phyloP scores from a whole-genome alignment of 345 rosid genomes.

The Eucalyptus dawsonii region DNA sequence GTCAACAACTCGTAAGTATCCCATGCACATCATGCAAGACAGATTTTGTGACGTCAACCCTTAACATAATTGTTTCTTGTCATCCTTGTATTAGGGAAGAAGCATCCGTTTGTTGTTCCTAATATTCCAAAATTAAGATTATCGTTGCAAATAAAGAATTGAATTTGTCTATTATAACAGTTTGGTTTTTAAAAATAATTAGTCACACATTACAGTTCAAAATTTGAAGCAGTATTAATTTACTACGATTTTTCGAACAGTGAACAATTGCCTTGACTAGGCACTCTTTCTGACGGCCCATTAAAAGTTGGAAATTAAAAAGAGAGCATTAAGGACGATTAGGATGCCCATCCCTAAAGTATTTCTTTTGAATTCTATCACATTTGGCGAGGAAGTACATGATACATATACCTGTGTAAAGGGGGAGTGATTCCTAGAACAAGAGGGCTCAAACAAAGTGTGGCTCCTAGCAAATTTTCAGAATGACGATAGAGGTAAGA shows the following conservation, averaged over 20 bases:
- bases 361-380: background rate
- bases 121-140: no score
- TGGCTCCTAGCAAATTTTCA: background rate
- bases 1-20: background rate
- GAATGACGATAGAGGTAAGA: background rate
- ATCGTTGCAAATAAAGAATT: no score
- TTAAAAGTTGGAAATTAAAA: background rate
- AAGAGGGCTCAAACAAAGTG: background rate
- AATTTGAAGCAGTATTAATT: no score
- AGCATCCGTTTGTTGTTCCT: background rate
- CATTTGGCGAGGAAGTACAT: background rate
- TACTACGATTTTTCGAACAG: background rate
- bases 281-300: background rate
- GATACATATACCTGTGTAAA: background rate
- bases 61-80: background rate
- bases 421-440: background rate
- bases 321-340: background rate
- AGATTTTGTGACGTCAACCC: background rate
- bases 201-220: no score
- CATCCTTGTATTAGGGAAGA: background rate
- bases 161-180: no score
- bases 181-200: no score
- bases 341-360: background rate
- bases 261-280: background rate
- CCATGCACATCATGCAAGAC: background rate